Base-by-base conservation (phyloP, 1,139 yeast species). In the Suhomyces maxii region DNA sequence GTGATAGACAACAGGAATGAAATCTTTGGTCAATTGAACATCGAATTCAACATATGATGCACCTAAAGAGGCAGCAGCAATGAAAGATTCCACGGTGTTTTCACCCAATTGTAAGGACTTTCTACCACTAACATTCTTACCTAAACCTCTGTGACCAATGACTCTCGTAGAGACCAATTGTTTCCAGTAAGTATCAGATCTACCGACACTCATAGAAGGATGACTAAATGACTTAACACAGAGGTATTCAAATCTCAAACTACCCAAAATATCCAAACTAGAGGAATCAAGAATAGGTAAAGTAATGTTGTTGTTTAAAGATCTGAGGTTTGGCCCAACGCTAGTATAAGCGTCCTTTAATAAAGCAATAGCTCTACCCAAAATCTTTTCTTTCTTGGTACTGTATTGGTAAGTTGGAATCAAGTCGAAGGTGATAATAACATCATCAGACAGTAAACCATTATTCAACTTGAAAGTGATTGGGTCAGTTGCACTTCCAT, bases 11-110 rank as follows among this genome's bases (percentile, higher is more conserved):
- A 93, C 98, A 1, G 98, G 98, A 10, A 89, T 83, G 53, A 76
- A 76, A 65, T 93, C 98, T 61, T 90, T 90, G n/a, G 99, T 93
- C 54, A 93, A 72, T 65, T 93, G 99, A 34, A 93, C 98, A 66
- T 93, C 99, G 64, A 93, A 93, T 66, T 93, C 99, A 44, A 95
- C 97, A 59, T 86, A 86, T 1, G 90, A 83, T 1, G 93, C 93
- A 34, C 99, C 99, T 55, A 93, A 72, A 5, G 96, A 90, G 0
- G 98, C 97, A 0, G 99, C 99, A 9, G 97, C 96, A 61, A 93
- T 88, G 56, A 93, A 93, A 1, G 96, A 88, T 61, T 91, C 97
- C 33, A 93, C 87, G 0, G 99, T 93, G 61, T 93, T 93, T 61
- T 93, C 99, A 37, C 99, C 99, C 51, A 93, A 74, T 67, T 93